A percentile compares a stretch with the other conserved stretches of the same genome.
Evolutionary conservation across 139 green algal species (phyloP).

Genomic region (Chlorella sp.): DNA sequence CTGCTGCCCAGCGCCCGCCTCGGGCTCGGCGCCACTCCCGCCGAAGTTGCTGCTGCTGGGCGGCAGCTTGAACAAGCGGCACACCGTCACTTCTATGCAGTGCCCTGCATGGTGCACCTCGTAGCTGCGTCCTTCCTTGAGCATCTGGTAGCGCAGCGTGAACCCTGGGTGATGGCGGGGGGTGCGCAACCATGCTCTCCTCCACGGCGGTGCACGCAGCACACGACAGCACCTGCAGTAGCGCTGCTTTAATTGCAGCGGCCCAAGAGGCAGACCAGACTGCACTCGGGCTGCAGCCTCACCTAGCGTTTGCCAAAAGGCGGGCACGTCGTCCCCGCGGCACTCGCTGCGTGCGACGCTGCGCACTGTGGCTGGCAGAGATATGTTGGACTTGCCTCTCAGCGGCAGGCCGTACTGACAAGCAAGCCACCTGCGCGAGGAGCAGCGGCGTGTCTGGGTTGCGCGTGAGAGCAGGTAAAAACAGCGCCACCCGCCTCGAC

Average conservation of each 20-base stretch:
- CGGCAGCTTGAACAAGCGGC: conserved; percentile 16
- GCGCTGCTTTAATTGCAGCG: no score
- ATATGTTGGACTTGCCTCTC: conserved; percentile 12
- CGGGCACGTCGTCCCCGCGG: conserved; percentile 10
- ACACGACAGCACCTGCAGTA: no score
- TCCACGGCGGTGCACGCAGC: no score
- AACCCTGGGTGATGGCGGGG: no score
- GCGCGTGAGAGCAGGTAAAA: neutral
- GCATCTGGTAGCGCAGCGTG: conserved; percentile 3
- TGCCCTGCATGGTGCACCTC: neutral
- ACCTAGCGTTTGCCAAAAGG: conserved; percentile 32
- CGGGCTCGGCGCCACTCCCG: neutral
- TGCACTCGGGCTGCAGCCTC: no score
- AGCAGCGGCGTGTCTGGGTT: neutral
- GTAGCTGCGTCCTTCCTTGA: conserved; percentile 11
- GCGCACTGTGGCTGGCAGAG: conserved; percentile 23
- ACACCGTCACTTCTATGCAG: conserved; percentile 21
- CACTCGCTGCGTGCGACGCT: conserved; percentile 12
- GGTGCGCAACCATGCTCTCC: no score
- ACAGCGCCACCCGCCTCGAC: neutral
- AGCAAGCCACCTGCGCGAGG: conserved; percentile 15
- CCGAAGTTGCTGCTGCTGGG: no score
- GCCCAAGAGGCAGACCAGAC: no score
- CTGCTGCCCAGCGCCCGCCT: no score
- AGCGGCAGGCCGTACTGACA: conserved; percentile 30